Evolutionary conservation across 164 flowering plant species (phyloP).

Genomic region (Saururus chinensis): DNA sequence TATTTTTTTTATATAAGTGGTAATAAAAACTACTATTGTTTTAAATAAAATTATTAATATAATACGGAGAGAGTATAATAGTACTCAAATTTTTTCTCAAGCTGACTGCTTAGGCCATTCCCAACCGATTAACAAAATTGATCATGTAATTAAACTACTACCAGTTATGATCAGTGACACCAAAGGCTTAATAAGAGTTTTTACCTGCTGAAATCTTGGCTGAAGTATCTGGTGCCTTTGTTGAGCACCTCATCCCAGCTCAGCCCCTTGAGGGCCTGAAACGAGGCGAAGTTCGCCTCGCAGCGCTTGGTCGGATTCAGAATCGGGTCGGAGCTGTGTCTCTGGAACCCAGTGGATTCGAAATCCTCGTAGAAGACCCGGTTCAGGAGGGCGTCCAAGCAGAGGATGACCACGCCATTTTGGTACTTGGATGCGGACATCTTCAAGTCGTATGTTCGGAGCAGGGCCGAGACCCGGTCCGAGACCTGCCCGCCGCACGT

Average conservation of each 20-base stretch:
- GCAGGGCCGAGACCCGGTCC: conserved; percentile 42
- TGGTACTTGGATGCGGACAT: conserved; percentile 39
- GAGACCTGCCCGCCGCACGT: conserved; percentile 35
- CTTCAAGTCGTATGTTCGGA: conserved; percentile 60
- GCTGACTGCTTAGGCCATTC: too few relatives aligned
- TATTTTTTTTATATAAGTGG: too few relatives aligned
- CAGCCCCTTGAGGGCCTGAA: conserved; percentile 29
- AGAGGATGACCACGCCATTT: conserved; percentile 19
- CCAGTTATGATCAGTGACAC: too few relatives aligned
- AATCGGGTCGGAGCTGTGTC: conserved; percentile 24
- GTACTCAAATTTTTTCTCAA: too few relatives aligned
- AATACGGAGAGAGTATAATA: too few relatives aligned
- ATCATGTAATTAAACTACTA: too few relatives aligned
- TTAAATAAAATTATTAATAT: too few relatives aligned
- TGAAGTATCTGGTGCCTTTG: conserved; percentile 77
- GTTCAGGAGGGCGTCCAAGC: conserved; percentile 66
- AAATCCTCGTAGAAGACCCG: conserved; percentile 75
- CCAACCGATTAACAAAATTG: too few relatives aligned
- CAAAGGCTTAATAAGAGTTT: too few relatives aligned
- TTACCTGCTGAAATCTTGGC: conserved; percentile 62
- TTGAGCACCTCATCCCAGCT: conserved; percentile 85
- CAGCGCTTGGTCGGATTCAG: conserved; percentile 62
- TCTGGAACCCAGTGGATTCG: conserved; percentile 57
- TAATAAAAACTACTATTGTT: too few relatives aligned
- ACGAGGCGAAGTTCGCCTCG: conserved; percentile 44